Percentiles rank a stretch among this genome's conserved stretches.
Conservation (phyloP, 1,284 basidiomycete species). For the Mycosarcoma maydis region DNA sequence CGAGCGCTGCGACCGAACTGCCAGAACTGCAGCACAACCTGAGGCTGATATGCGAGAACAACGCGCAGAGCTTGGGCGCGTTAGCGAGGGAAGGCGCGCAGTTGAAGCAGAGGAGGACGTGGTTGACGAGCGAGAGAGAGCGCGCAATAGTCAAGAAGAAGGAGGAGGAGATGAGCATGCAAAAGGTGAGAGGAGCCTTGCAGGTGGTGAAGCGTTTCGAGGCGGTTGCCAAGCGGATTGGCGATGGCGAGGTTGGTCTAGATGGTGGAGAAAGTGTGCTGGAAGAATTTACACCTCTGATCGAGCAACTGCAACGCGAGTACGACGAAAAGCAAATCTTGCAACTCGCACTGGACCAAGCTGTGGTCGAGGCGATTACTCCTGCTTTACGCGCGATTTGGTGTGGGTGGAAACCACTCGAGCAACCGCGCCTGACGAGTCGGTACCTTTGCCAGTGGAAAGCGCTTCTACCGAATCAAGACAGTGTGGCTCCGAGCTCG, state of each 20-base stretch:
- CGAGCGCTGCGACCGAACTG: slow-evolving; percentile 68
- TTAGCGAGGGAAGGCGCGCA: slow-evolving; percentile 88
- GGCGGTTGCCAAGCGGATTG: slow-evolving; percentile 1
- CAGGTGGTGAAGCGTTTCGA: slow-evolving; percentile 41
- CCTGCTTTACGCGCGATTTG: slow-evolving; percentile 78
- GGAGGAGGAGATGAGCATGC: slow-evolving; percentile 70
- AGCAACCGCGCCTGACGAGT: background rate
- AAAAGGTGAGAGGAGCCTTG: slow-evolving; percentile 44
- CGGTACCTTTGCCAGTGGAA: background rate
- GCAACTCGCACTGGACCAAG: slow-evolving; percentile 74
- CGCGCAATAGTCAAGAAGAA: slow-evolving; percentile 74
- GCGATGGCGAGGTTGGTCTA: background rate
- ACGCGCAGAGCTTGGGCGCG: slow-evolving; percentile 83
- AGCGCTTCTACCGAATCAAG: slow-evolving; percentile 73
- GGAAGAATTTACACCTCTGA: slow-evolving; percentile 22
- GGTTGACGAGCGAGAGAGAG: slow-evolving; percentile 74
- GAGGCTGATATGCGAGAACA: slow-evolving; percentile 81
- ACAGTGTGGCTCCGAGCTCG: background rate
- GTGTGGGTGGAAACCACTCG: slow-evolving; percentile 75
- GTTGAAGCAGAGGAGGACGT: slow-evolving; percentile 80
- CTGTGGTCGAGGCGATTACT: slow-evolving; percentile 87
- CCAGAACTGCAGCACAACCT: slow-evolving; percentile 97
- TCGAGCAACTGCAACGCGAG: slow-evolving; percentile 17
- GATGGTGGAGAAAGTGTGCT: slow-evolving; percentile 7
- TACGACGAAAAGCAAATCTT: slow-evolving; percentile 23